Conservation (phyloP, 2,329 filamentous ascomycete genomes). For the Penicillium sp. region DNA sequence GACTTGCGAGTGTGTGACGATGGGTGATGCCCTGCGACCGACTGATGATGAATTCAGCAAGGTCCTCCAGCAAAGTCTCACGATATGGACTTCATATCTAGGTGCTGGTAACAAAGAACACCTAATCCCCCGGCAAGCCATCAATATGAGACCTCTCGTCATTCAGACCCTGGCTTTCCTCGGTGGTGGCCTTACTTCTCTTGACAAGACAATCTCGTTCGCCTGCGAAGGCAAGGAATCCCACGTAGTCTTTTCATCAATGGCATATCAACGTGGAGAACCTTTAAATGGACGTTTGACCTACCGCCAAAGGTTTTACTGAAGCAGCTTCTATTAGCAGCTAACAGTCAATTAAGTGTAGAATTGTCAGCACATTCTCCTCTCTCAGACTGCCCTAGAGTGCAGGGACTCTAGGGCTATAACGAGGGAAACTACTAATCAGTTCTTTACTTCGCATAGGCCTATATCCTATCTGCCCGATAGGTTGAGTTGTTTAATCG, state of each 20-base stretch:
- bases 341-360: too few species aligned
- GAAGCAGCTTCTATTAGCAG: too few species aligned
- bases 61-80: constrained; percentile 17
- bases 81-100: constrained; percentile 19
- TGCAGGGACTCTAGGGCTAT: too few species aligned
- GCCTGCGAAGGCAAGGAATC: constrained; percentile 17
- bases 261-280: constrained; percentile 20
- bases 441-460: too few species aligned
- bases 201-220: constrained; percentile 13
- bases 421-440: too few species aligned
- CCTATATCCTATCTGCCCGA: too few species aligned
- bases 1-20: not conserved
- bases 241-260: constrained; percentile 14
- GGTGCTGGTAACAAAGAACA: constrained; percentile 2
- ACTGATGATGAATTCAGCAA: constrained; percentile 16
- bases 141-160: constrained; percentile 17
- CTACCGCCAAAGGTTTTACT: too few species aligned
- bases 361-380: too few species aligned
- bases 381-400: too few species aligned
- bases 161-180: constrained; percentile 18
- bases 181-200: constrained; percentile 8
- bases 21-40: constrained; percentile 17
- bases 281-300: constrained; percentile 12
- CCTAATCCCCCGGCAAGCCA: constrained; percentile 11
- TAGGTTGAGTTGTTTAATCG: too few species aligned